Conservation (phyloP, 257 asterid genomes). For the Voacanga thouarsii region DNA sequence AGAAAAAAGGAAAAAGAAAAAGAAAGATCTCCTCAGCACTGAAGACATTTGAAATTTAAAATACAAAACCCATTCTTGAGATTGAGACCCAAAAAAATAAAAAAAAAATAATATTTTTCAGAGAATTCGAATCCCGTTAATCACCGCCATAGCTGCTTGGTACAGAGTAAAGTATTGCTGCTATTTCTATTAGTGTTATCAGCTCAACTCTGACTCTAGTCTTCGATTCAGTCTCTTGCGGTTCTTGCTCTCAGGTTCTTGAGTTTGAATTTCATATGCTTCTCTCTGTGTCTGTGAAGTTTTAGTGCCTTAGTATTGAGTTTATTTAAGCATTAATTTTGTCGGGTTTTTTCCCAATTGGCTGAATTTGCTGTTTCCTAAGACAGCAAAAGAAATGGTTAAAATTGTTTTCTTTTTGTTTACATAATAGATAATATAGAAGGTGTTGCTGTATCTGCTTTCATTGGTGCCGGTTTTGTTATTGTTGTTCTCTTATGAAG, state of each 20-base stretch:
- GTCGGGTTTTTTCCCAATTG: neutral
- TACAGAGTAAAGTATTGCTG: neutral
- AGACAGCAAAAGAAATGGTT: neutral
- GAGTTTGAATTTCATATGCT: neutral
- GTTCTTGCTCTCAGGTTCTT: neutral
- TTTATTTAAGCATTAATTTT: no score
- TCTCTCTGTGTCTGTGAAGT: neutral
- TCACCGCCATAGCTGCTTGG: constrained; percentile 8
- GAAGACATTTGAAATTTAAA: constrained; percentile 3
- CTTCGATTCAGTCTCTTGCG: neutral
- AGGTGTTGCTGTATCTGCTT: neutral
- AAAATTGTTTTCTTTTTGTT: neutral
- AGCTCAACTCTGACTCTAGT: neutral
- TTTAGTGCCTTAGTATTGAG: neutral
- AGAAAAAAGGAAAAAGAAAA: neutral
- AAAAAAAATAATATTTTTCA: neutral
- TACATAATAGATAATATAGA: neutral
- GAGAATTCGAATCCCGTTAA: constrained; percentile 16
- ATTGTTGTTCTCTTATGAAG: neutral
- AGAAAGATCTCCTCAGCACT: neutral
- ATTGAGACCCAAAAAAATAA: neutral
- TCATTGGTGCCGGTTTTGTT: neutral
- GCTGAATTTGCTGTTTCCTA: constrained; percentile 1
- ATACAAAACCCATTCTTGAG: neutral
- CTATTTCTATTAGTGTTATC: neutral